A percentile compares a stretch with the other conserved stretches of the same genome.
Evolutionary conservation across 768 basidiomycete species (phyloP).

Genomic region (Amanita inopinata): DNA sequence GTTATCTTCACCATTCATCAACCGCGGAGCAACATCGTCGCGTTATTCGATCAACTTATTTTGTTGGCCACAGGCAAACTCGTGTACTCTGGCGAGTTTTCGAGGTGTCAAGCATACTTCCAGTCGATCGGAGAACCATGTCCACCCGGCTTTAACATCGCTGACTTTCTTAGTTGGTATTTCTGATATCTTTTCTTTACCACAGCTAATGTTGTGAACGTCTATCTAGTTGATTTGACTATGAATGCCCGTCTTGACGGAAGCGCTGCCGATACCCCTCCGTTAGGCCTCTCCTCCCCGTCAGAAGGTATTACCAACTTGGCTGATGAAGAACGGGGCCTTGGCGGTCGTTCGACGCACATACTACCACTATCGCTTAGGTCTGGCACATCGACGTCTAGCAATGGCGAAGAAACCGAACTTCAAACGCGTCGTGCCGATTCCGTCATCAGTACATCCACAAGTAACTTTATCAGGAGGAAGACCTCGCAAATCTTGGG

Average conservation of each 20-base stretch:
- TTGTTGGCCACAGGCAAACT: conserved; percentile 77
- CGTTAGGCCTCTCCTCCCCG: conserved; percentile 24
- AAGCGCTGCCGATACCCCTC: conserved; percentile 26
- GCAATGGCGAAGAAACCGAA: conserved; percentile 38
- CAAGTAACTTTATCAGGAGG: conserved; percentile 47
- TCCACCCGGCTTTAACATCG: conserved; percentile 93
- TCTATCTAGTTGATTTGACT: conserved; percentile 54
- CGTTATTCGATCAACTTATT: conserved; percentile 87
- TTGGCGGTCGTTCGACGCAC: conserved; percentile 21
- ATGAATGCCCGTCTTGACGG: conserved; percentile 43
- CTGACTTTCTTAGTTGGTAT: conserved; percentile 84
- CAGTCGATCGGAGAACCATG: conserved; percentile 71
- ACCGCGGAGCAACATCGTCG: conserved; percentile 94
- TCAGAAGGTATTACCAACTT: conserved; percentile 33
- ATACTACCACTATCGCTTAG: conserved; percentile 28
- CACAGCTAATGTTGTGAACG: background rate
- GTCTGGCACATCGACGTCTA: conserved; percentile 25
- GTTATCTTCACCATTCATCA: conserved; percentile 98
- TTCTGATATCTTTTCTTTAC: background rate
- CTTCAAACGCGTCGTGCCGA: conserved; percentile 37
- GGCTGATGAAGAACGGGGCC: conserved; percentile 64
- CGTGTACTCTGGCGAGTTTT: conserved; percentile 76
- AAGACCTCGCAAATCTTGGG: conserved; percentile 71
- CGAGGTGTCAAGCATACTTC: conserved; percentile 75
- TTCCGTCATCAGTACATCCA: conserved; percentile 26